These are phyloP conservation scores for Boechera divaricarpa DNA, from an alignment of 345 rosid species.

Conservation along the genomic window DNA sequence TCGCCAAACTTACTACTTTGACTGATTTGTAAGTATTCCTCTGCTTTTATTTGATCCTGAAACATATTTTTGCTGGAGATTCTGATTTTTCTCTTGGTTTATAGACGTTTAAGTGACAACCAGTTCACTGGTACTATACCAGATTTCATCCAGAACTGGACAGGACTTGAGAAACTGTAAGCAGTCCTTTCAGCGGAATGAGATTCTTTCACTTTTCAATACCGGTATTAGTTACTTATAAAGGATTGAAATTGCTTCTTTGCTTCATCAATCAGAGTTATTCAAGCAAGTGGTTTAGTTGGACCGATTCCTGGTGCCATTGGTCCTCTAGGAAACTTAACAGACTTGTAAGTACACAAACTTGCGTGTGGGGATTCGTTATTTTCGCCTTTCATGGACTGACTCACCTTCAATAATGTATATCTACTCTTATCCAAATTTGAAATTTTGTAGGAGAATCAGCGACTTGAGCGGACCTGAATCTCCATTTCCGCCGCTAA, in stretches of 20 bases:
- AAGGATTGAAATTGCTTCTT: not conserved
- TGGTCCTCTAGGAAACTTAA: slow-evolving; percentile 21
- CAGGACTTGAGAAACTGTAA: slow-evolving; percentile 53
- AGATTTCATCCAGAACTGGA: slow-evolving; percentile 61
- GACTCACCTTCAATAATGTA: not conserved
- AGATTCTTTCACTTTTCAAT: not conserved
- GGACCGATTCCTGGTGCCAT: slow-evolving; percentile 61
- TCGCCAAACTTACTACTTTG: slow-evolving; percentile 50
- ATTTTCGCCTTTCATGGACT: not conserved
- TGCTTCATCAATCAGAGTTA: slow-evolving; percentile 39
- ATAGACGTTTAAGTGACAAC: slow-evolving; percentile 60
- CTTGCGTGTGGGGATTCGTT: not conserved
- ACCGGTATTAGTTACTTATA: slow-evolving; percentile 2
- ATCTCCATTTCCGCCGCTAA: slow-evolving; percentile 51
- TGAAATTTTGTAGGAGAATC: slow-evolving; percentile 54
- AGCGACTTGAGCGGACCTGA: slow-evolving; percentile 55
- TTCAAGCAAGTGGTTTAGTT: slow-evolving; percentile 59
- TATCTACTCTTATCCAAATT: slow-evolving; percentile 13
- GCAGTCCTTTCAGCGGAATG: slow-evolving; percentile 15
- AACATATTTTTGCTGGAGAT: not conserved
- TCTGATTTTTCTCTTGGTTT: slow-evolving; percentile 3
- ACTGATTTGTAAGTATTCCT: slow-evolving; percentile 52
- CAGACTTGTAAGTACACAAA: slow-evolving; percentile 47
- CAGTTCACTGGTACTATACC: slow-evolving; percentile 61
- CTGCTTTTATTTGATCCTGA: not conserved